phyloP scores from a whole-genome alignment of 495 filamentous ascomycete genomes.

The Filosporella fistucella region DNA sequence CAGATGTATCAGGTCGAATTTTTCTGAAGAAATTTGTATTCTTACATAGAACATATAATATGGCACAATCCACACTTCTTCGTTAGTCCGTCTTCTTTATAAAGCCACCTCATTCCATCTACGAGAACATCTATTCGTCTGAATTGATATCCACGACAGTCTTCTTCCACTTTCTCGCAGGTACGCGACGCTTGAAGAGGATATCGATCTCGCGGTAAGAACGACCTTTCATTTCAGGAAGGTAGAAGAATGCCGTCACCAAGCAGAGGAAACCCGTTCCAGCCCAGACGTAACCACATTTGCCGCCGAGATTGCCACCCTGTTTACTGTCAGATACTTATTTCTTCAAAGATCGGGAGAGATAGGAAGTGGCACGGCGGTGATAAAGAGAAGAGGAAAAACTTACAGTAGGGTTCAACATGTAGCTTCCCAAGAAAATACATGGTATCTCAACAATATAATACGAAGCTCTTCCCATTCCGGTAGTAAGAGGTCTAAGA shows the following conservation, averaged over 20 bases:
- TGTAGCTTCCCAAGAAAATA: constrained; percentile 42
- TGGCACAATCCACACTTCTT: no score
- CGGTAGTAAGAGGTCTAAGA: constrained; percentile 48
- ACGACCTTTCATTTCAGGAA: constrained; percentile 65
- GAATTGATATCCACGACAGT: constrained; percentile 30
- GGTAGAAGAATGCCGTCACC: constrained; percentile 45
- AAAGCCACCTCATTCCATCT: no score
- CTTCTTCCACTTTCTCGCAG: constrained; percentile 60
- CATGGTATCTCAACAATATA: constrained; percentile 42
- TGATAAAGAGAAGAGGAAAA: no score
- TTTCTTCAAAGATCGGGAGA: background rate
- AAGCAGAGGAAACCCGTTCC: constrained; percentile 40
- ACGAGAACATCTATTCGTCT: constrained; percentile 45
- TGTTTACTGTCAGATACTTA: constrained; percentile 1
- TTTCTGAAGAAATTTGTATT: no score
- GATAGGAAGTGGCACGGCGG: no score
- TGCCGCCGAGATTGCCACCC: constrained; percentile 44
- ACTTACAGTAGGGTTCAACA: constrained; percentile 24
- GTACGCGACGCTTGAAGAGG: constrained; percentile 58
- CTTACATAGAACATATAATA: no score
- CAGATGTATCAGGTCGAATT: no score
- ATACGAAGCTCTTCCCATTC: constrained; percentile 50
- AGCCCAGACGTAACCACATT: constrained; percentile 52
- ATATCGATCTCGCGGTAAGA: constrained; percentile 71
- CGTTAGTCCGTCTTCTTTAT: no score